A percentile compares a stretch with the other conserved stretches of the same genome.
These are phyloP conservation scores for Isoetes taiwanensis DNA, from an alignment of 75 land plant genomes.

Conservation along the genomic window DNA sequence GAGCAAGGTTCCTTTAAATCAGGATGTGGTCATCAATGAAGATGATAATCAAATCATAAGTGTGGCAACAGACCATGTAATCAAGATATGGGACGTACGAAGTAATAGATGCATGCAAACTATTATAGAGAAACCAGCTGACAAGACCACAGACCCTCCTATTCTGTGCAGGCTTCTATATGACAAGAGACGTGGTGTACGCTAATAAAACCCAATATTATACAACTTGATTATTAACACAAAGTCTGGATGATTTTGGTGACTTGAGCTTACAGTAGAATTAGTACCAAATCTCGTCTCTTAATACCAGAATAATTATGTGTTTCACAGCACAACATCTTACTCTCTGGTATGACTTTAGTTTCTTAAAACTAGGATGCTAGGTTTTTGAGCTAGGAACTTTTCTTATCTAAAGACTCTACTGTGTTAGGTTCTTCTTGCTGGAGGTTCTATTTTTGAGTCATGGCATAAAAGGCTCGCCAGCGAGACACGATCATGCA, in stretches of 20 bases:
- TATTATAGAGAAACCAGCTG: slow-evolving; percentile 12
- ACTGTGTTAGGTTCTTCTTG: slow-evolving; percentile 19
- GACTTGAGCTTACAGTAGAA: too few species aligned
- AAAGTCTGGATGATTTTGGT: too few species aligned
- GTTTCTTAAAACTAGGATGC: too few species aligned
- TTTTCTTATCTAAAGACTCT: too few species aligned
- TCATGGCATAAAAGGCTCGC: slow-evolving; percentile 27
- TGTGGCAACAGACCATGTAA: slow-evolving; percentile 20
- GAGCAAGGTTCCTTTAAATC: neutral
- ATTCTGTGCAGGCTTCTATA: slow-evolving; percentile 16
- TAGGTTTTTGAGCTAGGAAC: too few species aligned
- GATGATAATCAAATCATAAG: slow-evolving; percentile 23
- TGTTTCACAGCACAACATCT: too few species aligned
- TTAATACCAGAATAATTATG: too few species aligned
- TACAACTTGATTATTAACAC: too few species aligned
- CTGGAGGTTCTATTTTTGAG: slow-evolving; percentile 20
- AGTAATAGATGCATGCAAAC: slow-evolving; percentile 27
- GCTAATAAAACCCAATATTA: too few species aligned
- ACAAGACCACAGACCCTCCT: slow-evolving; percentile 12
- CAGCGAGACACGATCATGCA: slow-evolving; percentile 17
- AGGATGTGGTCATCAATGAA: slow-evolving; percentile 33
- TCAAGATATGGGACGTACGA: slow-evolving; percentile 32
- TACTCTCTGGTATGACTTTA: too few species aligned
- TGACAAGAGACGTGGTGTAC: slow-evolving; percentile 16
- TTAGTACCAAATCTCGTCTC: too few species aligned